Base-by-base conservation (phyloP, 306 rosid genomes). In the Vigna trinervia region DNA sequence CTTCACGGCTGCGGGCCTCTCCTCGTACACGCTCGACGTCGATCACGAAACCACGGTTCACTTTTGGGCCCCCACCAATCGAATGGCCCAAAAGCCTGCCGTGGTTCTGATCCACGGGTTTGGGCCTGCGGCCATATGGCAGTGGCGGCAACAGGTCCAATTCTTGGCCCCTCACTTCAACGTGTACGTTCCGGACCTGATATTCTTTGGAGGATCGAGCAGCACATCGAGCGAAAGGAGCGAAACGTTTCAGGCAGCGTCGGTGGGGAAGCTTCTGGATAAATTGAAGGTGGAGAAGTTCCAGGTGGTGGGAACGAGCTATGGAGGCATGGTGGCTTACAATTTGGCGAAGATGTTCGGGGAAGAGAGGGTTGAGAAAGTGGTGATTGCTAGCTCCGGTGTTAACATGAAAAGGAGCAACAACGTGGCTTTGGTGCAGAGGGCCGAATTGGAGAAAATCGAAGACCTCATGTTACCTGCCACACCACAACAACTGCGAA, bases 351-450 rank as follows among this genome's bases (percentile, higher is more conserved):
- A 58, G 71, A 73, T 64, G 74, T 79, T 89, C 61, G 90, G 93
- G 75, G 89, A 87, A 86, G 97, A 92, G 80, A 95, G 86, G 50
- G 89, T 90, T 4, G 86, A 87, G 69, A 95, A 89, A 66, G 98
- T 88, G 65, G 90, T 95, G 12, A 95, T 95, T 26, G 97, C 96
- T 0, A 95, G 98, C 81, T 95, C 98, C 0, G 98, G 93, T 8
- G 86, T 95, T 6, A 92, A 92, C 38, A 82, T 92, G 92, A 86
- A 69, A 5, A 78, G 19, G 48, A 70, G 64, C 11, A 86, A 89
- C 61, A 87, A 76, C 80, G 79, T 38, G 12, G 87, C n/a, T 1
- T 46, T 95, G 79, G 5, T 92, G 78, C 69, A 82, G 47, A 86
- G 96, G 36, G 97, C 96, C 0, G 38, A 74, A 4, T 5, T 92